Evolutionary conservation across 2,329 filamentous ascomycete genomes (phyloP).

Genomic region (Exophiala phaeomuriformis): DNA sequence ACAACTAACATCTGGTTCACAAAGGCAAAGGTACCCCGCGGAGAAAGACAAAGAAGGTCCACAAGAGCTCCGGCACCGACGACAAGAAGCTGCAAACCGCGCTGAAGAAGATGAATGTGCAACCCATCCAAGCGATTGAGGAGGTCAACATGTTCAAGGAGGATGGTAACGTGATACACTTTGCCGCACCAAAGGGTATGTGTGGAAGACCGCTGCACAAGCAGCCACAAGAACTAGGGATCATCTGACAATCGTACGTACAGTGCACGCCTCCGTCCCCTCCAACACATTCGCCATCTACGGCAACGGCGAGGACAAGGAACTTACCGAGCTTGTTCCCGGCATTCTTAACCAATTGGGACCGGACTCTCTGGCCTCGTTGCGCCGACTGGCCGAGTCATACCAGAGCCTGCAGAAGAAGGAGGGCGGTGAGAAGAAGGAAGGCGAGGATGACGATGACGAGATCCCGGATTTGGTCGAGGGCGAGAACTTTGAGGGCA

Average conservation of each 20-base stretch:
- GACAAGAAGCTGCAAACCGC: conserved; percentile 99
- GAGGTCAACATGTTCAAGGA: conserved; percentile 99
- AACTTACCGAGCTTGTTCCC: conserved; percentile 97
- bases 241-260: conserved; percentile 8
- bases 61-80: conserved; percentile 84
- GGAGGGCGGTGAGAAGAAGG: conserved; percentile 68
- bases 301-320: conserved; percentile 97
- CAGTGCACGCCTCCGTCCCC: conserved; percentile 94
- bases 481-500: conserved; percentile 96
- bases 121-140: conserved; percentile 99
- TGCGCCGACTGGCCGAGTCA: conserved; percentile 97
- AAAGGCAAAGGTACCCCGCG: conserved; percentile 97
- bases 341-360: conserved; percentile 99
- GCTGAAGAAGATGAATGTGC: conserved; percentile 99
- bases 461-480: conserved; percentile 97
- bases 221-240: neutral
- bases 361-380: conserved; percentile 92
- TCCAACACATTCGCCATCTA: conserved; percentile 99
- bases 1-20: conserved; percentile 9
- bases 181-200: conserved; percentile 92
- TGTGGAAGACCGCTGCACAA: conserved; percentile 22
- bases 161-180: conserved; percentile 99
- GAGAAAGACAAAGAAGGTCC: conserved; percentile 97
- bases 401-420: conserved; percentile 99
- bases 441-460: conserved; percentile 64